Evolutionary conservation across 768 basidiomycete species (phyloP).

Genomic region (Lactarius hatsudake): DNA sequence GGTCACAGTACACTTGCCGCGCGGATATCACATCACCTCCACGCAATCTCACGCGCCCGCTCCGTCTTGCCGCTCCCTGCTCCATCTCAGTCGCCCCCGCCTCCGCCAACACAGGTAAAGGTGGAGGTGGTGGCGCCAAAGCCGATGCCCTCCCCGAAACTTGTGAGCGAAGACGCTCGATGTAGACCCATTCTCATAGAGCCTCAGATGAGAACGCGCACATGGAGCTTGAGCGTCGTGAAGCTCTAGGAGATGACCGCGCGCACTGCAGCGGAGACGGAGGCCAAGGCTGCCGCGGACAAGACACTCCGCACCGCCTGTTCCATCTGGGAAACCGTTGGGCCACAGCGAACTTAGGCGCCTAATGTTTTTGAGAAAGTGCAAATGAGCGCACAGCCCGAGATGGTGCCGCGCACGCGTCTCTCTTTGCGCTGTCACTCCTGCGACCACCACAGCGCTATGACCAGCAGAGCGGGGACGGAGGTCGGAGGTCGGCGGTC

Average conservation of each 20-base stretch:
- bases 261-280: conserved; percentile 32
- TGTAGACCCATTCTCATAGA: neutral
- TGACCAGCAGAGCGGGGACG: too few species aligned
- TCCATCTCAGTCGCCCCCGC: conserved; percentile 38
- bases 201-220: conserved; percentile 28
- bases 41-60: conserved; percentile 52
- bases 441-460: conserved; percentile 29
- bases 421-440: conserved; percentile 33
- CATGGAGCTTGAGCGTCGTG: conserved; percentile 59
- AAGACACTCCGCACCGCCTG: conserved; percentile 60
- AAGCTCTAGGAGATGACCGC: conserved; percentile 72
- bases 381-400: neutral
- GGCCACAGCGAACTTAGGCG: conserved; percentile 10
- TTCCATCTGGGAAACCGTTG: conserved; percentile 43
- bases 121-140: conserved; percentile 55
- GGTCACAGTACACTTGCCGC: conserved; percentile 52
- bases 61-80: conserved; percentile 64
- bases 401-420: conserved; percentile 28
- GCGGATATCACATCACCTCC: conserved; percentile 53
- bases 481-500: too few species aligned
- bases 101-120: conserved; percentile 11
- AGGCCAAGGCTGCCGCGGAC: conserved; percentile 33
- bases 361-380: conserved; percentile 31
- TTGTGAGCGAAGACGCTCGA: conserved; percentile 30
- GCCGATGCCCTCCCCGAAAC: conserved; percentile 67